Base-by-base conservation (phyloP, 352 stramenopile genomes). In the Peronosclerospora sorghi region DNA sequence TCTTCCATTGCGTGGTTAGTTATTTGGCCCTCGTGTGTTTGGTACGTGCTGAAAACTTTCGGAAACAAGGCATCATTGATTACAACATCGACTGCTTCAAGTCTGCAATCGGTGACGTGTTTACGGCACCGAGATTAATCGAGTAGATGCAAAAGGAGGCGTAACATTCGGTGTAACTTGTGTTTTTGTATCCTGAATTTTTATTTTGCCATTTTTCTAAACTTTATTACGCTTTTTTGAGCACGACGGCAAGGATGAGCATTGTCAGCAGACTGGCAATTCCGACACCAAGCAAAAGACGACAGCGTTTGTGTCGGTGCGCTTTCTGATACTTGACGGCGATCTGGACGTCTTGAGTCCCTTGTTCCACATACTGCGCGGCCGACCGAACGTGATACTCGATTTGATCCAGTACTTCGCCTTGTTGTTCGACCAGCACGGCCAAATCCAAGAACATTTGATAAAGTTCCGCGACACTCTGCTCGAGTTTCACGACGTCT, bases 401-500 rank as follows among this genome's bases (percentile, higher is more conserved):
- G 59, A 99, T 98, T 50, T 98, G 89, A 64, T 99, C 94, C 12
- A 99, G 71, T 61, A 98, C 74, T 56, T 98, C 96, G 36, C 95
- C 95, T 57, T 98, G 92, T 63, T 98, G 92, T 53, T 98, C 95
- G 8, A 97, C 96, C 8, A 99, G 64, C 14, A 98, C 62, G 8
- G 95, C 95, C 66, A 99, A 84, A 68, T 99, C 96, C 35, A 98
- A 68, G 63, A 99, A 99, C 95, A 99, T 98, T 81, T 98, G 95
- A 63, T 99, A 91, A 18, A 99, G 70, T 55, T 98, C 95, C 1
- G 93, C 85, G 18, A 99, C 95, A 53, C 73, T 96, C 46, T 96
- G 80, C 64, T 98, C 95, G 13, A 99, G 67, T 27, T 83, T 85
- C 26, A 98, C 68, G 13, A 99, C 94, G 61, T 99, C 96, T 48